Percentiles rank a stretch among this genome's conserved stretches.
Conservation (phyloP, 2,329 filamentous ascomycete species). For the Sclerotinia sclerotiorum region DNA sequence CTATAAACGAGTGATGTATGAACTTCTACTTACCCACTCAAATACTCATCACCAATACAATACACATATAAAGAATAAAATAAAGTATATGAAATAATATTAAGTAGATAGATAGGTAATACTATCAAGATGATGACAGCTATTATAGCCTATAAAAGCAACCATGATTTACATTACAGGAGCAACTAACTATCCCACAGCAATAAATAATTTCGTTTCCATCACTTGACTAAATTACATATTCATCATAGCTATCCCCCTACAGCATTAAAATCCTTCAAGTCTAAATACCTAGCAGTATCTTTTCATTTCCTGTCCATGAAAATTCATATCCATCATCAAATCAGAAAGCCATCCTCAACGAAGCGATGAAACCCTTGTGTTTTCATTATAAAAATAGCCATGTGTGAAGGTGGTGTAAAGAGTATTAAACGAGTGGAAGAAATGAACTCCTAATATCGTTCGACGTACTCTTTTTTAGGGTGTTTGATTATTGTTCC, state of each 20-base stretch:
- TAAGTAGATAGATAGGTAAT: no score
- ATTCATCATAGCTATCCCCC: neutral
- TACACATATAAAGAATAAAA: no score
- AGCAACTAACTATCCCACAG: neutral
- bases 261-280: neutral
- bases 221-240: neutral
- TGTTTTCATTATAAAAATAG: neutral
- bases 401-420: neutral
- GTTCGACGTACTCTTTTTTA: constrained; percentile 31
- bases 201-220: neutral
- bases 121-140: neutral
- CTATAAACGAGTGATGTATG: no score
- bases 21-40: neutral
- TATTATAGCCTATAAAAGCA: neutral
- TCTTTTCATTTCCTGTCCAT: neutral
- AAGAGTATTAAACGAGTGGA: neutral
- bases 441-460: neutral
- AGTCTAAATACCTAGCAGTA: neutral
- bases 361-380: neutral
- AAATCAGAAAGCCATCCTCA: neutral
- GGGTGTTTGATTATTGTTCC: constrained; percentile 45
- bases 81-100: neutral
- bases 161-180: neutral
- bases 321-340: neutral
- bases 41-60: neutral